Evolutionary conservation across 768 basidiomycete species (phyloP), one percentile per base, ranked within the genome.

Genomic region (Podaxis mareebaensis): DNA sequence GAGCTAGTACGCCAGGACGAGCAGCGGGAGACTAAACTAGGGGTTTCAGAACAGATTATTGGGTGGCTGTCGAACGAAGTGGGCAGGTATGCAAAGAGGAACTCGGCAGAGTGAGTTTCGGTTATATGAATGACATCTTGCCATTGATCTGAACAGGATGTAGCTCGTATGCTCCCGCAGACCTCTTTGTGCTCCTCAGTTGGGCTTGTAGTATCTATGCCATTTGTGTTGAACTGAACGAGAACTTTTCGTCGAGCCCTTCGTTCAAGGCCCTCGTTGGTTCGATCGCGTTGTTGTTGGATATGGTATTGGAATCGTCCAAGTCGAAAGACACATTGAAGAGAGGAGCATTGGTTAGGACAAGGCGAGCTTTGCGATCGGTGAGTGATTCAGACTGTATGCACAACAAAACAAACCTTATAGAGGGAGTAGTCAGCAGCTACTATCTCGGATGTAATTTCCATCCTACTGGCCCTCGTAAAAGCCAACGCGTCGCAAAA

Each of bases 31-130:
- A 74, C 72, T 20, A 85, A 81, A 66, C 70, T 87, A 15, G 89
- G 89, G 38, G 81, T 91, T 3, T 73, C 84, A 20, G 89, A 92
- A 68, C 84, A 89, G 68, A 82, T 95, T 15, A 73, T 93, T 39
- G 90, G 84, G 48, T 96, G 93, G 92, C 76, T 93, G 7, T 79
- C 84, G 5, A 79, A 80, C 51, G 92, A 96, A 71, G 85, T 86
- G 0, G 79, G 80, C 3, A 82, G 79, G 52, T 77, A 89, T 20
- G 75, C 83, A 2, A 88, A 84, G 68, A 78, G 79, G 39, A 76
- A 80, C 7, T 75, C 78, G 28, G 74, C 85, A 66, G 85, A 84
- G 91, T 92, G 64, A 68, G 85, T 74, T 20, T 57, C 17, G 5
- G 4, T 48, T 55, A 30, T 54, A 52, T 30, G 26, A 58, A 52